Conservation (phyloP, 139 green algal genomes). For the Coccomyxa sp. region DNA sequence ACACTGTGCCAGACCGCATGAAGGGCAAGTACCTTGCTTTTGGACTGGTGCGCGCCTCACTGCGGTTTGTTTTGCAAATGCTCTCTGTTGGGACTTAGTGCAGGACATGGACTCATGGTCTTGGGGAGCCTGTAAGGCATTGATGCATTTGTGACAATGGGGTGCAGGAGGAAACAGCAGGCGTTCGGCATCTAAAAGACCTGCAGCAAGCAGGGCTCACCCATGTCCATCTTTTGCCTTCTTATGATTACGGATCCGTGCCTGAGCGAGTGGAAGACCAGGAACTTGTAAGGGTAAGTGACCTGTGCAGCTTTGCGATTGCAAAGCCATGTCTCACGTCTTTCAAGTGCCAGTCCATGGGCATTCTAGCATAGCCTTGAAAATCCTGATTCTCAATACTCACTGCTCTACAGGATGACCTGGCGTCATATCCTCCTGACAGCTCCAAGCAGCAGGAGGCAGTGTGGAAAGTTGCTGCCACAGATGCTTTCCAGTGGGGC, state of each 20-base stretch:
- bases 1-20: constrained; percentile 44
- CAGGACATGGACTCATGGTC: not conserved
- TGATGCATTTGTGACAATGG: not conserved
- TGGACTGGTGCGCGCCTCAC: not conserved
- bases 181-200: constrained; percentile 38
- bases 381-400: not conserved
- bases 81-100: not conserved
- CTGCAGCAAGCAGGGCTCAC: constrained; percentile 63
- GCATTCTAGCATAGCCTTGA: too few species aligned
- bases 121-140: not conserved
- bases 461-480: constrained; percentile 54
- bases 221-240: constrained; percentile 86
- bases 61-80: not conserved
- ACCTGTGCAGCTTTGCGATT: not conserved
- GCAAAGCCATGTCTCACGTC: too few species aligned
- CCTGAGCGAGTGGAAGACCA: constrained; percentile 70
- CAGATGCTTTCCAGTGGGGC: constrained; percentile 89
- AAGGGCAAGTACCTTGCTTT: constrained; percentile 85
- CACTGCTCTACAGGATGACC: constrained; percentile 32
- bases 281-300: not conserved
- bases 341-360: too few species aligned
- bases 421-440: constrained; percentile 41
- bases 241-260: constrained; percentile 83
- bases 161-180: constrained; percentile 4
- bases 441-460: constrained; percentile 67